phyloP scores from a whole-genome alignment of 2,329 filamentous ascomycete species.

The Fusarium equiseti region DNA sequence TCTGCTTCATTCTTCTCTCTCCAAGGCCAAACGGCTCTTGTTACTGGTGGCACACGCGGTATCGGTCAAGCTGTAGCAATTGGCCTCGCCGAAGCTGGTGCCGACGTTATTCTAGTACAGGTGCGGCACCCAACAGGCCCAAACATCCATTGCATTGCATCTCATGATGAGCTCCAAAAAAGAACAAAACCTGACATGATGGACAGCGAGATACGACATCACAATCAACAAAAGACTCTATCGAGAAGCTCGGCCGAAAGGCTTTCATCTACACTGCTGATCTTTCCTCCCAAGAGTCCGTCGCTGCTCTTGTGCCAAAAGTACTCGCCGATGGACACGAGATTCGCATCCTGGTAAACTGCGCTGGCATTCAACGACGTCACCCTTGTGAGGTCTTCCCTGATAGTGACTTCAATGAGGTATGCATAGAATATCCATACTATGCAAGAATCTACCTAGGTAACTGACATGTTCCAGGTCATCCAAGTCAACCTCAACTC shows the following conservation, averaged over 20 bases:
- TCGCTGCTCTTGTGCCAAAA: slow-evolving; percentile 69
- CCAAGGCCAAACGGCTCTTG: slow-evolving; percentile 66
- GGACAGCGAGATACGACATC: slow-evolving; percentile 57
- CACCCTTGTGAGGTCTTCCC: slow-evolving; percentile 83
- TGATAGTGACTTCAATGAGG: slow-evolving; percentile 79
- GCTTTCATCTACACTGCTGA: slow-evolving; percentile 77
- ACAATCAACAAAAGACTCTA: slow-evolving; percentile 67
- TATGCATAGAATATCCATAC: slow-evolving; percentile 41
- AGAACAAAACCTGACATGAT: slow-evolving; percentile 9
- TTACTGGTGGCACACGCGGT: slow-evolving; percentile 69
- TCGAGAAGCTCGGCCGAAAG: slow-evolving; percentile 75
- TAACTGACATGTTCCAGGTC: slow-evolving; percentile 60
- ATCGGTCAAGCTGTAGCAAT: slow-evolving; percentile 70
- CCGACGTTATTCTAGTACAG: slow-evolving; percentile 68
- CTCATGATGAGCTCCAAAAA: slow-evolving; percentile 8
- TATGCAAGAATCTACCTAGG: background rate
- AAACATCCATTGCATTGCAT: background rate
- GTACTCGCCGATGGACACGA: slow-evolving; percentile 72
- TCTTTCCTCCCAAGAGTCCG: slow-evolving; percentile 70
- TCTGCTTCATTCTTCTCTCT: slow-evolving; percentile 63
- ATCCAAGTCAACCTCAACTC: slow-evolving; percentile 88
- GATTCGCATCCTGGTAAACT: slow-evolving; percentile 85
- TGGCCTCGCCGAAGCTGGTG: slow-evolving; percentile 69
- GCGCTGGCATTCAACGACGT: slow-evolving; percentile 85
- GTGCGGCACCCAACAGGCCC: slow-evolving; percentile 47